Base-by-base conservation (phyloP, 2,329 filamentous ascomycete genomes). In the Phyllachora maydis region DNA sequence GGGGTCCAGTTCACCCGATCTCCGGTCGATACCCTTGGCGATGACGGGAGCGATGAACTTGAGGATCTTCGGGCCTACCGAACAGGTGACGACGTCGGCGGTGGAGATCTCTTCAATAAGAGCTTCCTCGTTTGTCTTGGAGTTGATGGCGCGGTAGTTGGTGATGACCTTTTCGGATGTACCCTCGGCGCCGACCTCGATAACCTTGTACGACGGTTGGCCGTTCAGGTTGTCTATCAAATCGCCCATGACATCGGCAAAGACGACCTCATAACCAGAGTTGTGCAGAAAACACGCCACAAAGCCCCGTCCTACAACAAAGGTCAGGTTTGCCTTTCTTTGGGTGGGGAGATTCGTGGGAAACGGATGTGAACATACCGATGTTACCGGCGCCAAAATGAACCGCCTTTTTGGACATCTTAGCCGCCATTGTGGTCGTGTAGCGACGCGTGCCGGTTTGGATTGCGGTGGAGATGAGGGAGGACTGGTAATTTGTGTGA, bases 71-170 rank as follows among this genome's bases (percentile, higher is more conserved):
- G 88, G 88, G 21, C 88, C 88, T 35, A 98, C 88, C 11, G 88
- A 91, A 52, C 88, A 98, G 33, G 88, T 98, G 39, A 98, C 81
- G 25, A 92, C 55, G 32, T 92, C 82, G 19, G 85, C 83, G 12
- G 73, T 74, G 26, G 74, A 63, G 39, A 95, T 91, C 55, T 88
- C 79, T 22, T 85, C 52, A 35, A 95, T 52, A 26, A 92, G 68
- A 26, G 85, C 71, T 25, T 61, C 60, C 54, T 90, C 75, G 44
- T 92, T 59, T 33, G 73, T 69, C 54, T 77, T 82, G 37, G 81
- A 90, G 68, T 95, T 93, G 64, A 95, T 76, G 50, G 88, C 88
- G 25, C 81, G 78, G 62, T 92, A 95, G 57, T 93, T 88, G 50
- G 77, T 76, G 52, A 98, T 91, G 38, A 57, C 74, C 51, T 77